Conservation (phyloP, 2,329 filamentous ascomycete species). For the Cladosporium sp. region DNA sequence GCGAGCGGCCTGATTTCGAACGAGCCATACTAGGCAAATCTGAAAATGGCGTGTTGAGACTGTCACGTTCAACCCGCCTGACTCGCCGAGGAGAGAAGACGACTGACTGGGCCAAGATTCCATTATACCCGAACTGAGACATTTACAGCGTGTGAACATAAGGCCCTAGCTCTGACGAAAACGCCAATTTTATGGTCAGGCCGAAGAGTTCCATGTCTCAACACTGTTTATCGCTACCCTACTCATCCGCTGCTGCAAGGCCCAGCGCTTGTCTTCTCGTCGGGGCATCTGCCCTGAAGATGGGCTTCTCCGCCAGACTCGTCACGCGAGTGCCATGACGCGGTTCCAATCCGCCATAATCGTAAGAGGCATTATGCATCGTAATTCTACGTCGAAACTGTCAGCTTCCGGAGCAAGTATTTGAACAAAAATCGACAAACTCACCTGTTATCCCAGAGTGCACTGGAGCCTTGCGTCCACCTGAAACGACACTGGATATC, state of each 20-base stretch:
- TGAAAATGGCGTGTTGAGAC: too few species aligned
- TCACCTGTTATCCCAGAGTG: constrained; percentile 63
- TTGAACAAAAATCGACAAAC: background rate
- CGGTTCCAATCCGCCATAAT: constrained; percentile 63
- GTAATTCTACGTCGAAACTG: constrained; percentile 26
- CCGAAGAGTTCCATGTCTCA: too few species aligned
- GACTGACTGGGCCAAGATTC: too few species aligned
- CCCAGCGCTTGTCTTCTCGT: constrained; percentile 63
- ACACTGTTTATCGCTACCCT: background rate
- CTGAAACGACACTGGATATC: constrained; percentile 69
- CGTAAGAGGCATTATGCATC: constrained; percentile 70
- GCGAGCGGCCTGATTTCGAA: too few species aligned
- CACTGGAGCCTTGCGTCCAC: constrained; percentile 64
- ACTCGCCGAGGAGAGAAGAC: too few species aligned
- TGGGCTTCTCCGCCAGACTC: constrained; percentile 65
- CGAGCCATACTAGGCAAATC: too few species aligned
- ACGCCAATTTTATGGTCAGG: background rate
- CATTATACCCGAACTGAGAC: background rate
- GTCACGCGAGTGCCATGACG: constrained; percentile 70
- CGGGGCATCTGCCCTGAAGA: constrained; percentile 59
- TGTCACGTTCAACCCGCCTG: too few species aligned
- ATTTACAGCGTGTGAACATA: background rate
- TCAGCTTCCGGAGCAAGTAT: background rate
- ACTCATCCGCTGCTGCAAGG: constrained; percentile 49
- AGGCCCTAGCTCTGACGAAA: background rate